These are phyloP conservation scores for Bipolaris cookei DNA, from an alignment of 2,329 filamentous ascomycete genomes.

Conservation along the genomic window DNA sequence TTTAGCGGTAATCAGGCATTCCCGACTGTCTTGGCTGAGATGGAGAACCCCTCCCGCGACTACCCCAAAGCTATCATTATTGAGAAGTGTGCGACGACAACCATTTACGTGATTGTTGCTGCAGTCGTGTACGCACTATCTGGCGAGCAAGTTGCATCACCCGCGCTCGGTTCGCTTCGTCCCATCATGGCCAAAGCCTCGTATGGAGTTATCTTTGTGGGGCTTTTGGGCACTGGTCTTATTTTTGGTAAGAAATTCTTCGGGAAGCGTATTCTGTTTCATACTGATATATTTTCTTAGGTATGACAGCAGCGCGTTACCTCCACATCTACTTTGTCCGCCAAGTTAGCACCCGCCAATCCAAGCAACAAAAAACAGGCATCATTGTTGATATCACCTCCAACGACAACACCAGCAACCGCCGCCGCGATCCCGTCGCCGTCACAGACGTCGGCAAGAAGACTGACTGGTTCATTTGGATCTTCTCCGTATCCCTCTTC, in stretches of 20 bases:
- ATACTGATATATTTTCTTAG: neutral
- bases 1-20: conserved; percentile 40
- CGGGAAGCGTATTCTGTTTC: neutral
- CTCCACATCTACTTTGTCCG: conserved; percentile 34
- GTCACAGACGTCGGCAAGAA: conserved; percentile 24
- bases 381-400: conserved; percentile 6
- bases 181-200: conserved; percentile 32
- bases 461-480: conserved; percentile 30
- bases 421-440: conserved; percentile 24
- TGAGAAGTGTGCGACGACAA: conserved; percentile 32
- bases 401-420: conserved; percentile 16
- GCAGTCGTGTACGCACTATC: conserved; percentile 33
- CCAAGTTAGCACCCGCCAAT: conserved; percentile 22
- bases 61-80: conserved; percentile 36
- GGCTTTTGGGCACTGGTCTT: conserved; percentile 34
- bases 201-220: conserved; percentile 31
- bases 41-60: conserved; percentile 36
- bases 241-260: conserved; percentile 19
- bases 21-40: conserved; percentile 35
- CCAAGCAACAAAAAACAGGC: conserved; percentile 16
- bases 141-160: conserved; percentile 34
- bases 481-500: conserved; percentile 33
- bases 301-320: conserved; percentile 32
- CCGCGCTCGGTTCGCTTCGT: conserved; percentile 32
- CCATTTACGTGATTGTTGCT: conserved; percentile 33